A percentile compares a stretch with the other conserved stretches of the same genome.
Evolutionary conservation across 768 basidiomycete species (phyloP).

Genomic region (Candolleomyces aberdarensis): DNA sequence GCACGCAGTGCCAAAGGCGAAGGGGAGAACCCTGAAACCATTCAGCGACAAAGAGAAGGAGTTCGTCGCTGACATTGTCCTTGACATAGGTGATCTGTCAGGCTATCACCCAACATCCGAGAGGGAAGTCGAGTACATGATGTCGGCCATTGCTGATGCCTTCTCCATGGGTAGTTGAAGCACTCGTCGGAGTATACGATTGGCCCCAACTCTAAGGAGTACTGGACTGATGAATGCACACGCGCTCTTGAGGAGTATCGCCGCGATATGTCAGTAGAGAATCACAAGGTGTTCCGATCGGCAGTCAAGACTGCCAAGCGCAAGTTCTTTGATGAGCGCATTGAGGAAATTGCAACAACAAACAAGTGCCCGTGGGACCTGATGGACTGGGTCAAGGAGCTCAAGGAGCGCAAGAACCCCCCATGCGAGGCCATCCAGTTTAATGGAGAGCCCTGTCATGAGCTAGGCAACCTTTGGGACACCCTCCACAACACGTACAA

Average conservation of each 20-base stretch:
- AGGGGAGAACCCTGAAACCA: not conserved
- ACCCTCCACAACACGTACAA: conserved; percentile 8
- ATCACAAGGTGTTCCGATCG: too few relatives aligned
- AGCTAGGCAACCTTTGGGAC: conserved; percentile 3
- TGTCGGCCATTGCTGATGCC: too few relatives aligned
- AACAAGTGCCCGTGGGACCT: conserved; percentile 15
- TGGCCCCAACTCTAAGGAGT: too few relatives aligned
- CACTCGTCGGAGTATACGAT: too few relatives aligned
- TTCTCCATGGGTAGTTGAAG: too few relatives aligned
- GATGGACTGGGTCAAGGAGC: conserved; percentile 15
- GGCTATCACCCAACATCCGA: not conserved
- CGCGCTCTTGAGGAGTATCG: too few relatives aligned
- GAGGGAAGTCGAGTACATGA: not conserved
- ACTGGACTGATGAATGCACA: too few relatives aligned
- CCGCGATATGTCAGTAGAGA: too few relatives aligned
- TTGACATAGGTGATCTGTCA: not conserved
- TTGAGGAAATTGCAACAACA: not conserved
- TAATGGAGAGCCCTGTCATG: conserved; percentile 4
- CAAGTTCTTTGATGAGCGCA: conserved; percentile 7
- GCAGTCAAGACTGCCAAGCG: not conserved
- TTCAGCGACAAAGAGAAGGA: not conserved
- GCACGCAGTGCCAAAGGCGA: not conserved
- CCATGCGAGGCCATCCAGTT: conserved; percentile 10
- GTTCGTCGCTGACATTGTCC: not conserved
- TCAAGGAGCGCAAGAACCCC: conserved; percentile 7